Evolutionary conservation across 140 eudicot genomes (phyloP).

Genomic region (Cichorium intybus): DNA sequence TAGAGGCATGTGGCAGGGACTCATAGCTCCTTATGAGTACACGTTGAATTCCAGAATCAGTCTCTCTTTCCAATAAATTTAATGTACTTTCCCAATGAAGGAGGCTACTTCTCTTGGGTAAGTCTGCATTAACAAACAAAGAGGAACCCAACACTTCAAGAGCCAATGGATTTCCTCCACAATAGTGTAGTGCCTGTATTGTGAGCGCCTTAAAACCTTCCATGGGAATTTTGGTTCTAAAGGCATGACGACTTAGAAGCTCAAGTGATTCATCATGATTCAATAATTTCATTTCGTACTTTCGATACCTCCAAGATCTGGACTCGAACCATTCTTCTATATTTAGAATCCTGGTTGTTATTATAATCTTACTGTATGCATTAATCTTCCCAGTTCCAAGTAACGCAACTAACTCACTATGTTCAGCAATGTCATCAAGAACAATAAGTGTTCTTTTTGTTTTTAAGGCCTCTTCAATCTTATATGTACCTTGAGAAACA

Average conservation of each 20-base stretch:
- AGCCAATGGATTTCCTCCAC: constrained; percentile 22
- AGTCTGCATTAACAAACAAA: no score
- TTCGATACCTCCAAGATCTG: no score
- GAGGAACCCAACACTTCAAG: constrained; percentile 23
- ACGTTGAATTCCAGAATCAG: background rate
- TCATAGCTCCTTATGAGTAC: constrained; percentile 1
- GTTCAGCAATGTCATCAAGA: constrained; percentile 26
- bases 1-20: background rate
- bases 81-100: background rate
- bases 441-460: constrained; percentile 28
- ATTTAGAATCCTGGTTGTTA: constrained; percentile 10
- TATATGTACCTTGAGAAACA: background rate
- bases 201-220: background rate
- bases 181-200: background rate
- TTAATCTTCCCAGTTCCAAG: constrained; percentile 10
- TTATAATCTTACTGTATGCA: constrained; percentile 16
- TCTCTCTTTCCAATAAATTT: background rate
- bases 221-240: constrained; percentile 1
- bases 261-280: no score
- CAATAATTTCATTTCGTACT: no score
- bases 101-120: background rate
- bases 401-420: background rate
- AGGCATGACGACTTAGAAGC: no score
- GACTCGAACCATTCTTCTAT: background rate
- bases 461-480: constrained; percentile 16